These are phyloP conservation scores for Cryptococcus sp. DNA, from an alignment of 1,284 basidiomycete genomes.

Conservation along the genomic window DNA sequence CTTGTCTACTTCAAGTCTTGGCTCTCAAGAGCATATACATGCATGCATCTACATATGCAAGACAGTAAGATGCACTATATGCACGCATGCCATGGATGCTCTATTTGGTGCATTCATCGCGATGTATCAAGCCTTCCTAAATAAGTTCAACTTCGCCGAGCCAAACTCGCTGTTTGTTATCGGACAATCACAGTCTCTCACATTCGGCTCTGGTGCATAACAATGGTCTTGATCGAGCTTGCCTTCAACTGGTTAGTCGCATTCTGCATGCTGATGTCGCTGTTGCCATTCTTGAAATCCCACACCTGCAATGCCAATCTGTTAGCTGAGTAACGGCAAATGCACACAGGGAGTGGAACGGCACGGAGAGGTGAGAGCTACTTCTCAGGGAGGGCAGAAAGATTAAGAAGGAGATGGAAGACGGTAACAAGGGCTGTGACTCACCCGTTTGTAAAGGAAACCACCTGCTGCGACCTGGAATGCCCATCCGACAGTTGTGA, in stretches of 20 bases:
- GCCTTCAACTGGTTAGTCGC: slow-evolving; percentile 46
- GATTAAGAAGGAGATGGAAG: too few species aligned
- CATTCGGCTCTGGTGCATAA: slow-evolving; percentile 45
- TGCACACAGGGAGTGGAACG: neutral
- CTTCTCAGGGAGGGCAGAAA: too few species aligned
- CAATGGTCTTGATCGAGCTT: slow-evolving; percentile 47
- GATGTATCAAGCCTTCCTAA: neutral
- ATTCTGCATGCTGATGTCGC: slow-evolving; percentile 49
- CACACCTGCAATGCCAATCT: slow-evolving; percentile 30
- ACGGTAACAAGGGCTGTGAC: neutral
- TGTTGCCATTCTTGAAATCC: slow-evolving; percentile 54
- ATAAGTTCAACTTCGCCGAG: neutral
- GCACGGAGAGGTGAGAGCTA: too few species aligned
- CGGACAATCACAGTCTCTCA: slow-evolving; percentile 1
- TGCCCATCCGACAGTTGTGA: slow-evolving; percentile 84
- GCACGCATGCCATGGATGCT: neutral
- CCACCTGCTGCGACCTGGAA: slow-evolving; percentile 64
- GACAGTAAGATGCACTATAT: neutral
- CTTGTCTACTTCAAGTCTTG: neutral
- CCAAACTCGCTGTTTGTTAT: neutral
- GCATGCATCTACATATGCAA: neutral
- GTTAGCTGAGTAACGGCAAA: too few species aligned
- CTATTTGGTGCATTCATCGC: neutral
- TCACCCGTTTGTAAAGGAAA: slow-evolving; percentile 49
- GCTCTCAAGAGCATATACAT: neutral